These are phyloP conservation scores for Myrmaecium sp. DNA, from an alignment of 2,329 filamentous ascomycete species.

Conservation along the genomic window DNA sequence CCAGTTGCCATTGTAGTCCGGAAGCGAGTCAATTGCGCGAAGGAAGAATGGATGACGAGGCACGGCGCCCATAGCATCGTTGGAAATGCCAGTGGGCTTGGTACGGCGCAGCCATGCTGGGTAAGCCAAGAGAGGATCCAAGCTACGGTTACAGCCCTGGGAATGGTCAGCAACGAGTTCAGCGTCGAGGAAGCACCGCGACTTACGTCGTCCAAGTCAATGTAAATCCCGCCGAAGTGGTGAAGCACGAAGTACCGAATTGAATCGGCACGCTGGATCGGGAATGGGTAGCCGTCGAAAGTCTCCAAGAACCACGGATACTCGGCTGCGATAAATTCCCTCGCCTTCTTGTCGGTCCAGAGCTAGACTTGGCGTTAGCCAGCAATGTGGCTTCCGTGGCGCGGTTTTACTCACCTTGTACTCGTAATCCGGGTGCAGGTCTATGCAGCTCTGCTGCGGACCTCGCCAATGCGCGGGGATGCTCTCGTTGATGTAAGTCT, in stretches of 20 bases:
- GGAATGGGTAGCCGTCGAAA: slow-evolving; percentile 56
- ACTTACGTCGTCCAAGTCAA: slow-evolving; percentile 56
- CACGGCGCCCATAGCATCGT: slow-evolving; percentile 62
- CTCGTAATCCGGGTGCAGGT: slow-evolving; percentile 53
- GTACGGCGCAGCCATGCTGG: slow-evolving; percentile 56
- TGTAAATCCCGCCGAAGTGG: slow-evolving; percentile 64
- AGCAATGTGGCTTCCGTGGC: too few species aligned
- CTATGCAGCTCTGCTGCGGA: slow-evolving; percentile 48
- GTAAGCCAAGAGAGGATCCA: slow-evolving; percentile 52
- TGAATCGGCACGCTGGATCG: slow-evolving; percentile 61
- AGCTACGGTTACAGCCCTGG: slow-evolving; percentile 48
- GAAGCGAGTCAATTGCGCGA: slow-evolving; percentile 49
- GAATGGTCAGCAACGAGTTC: too few species aligned
- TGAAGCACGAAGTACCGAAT: slow-evolving; percentile 67
- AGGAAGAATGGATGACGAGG: slow-evolving; percentile 61
- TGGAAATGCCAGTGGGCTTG: slow-evolving; percentile 60
- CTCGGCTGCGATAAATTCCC: slow-evolving; percentile 54
- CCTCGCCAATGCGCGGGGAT: slow-evolving; percentile 50
- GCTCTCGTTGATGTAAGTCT: slow-evolving; percentile 55
- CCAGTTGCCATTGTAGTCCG: slow-evolving; percentile 53
- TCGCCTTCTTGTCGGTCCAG: slow-evolving; percentile 56
- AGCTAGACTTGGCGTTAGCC: slow-evolving; percentile 31
- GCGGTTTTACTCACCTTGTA: slow-evolving; percentile 48
- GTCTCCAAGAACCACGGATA: slow-evolving; percentile 57
- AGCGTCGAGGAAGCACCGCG: too few species aligned